Conservation (phyloP, 352 stramenopile genomes). For the Pythium sp. region DNA sequence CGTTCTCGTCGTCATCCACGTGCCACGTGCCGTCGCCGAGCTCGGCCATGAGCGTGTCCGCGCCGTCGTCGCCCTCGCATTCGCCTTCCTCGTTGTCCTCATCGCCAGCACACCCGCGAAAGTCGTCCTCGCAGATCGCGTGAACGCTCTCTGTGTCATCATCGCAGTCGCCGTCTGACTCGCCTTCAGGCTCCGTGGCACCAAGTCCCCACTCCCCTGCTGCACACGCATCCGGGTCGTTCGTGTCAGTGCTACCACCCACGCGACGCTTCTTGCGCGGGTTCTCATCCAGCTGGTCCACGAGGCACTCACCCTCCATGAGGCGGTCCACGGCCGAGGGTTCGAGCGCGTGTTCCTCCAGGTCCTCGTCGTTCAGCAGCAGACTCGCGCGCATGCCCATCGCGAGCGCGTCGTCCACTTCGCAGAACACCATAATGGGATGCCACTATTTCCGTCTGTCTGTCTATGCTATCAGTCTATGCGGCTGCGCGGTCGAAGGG, state of each 20-base stretch:
- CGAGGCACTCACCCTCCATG: conserved; percentile 42
- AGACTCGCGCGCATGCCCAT: conserved; percentile 12
- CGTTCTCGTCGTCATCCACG: conserved; percentile 30
- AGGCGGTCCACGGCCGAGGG: conserved; percentile 33
- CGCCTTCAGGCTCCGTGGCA: conserved; percentile 17
- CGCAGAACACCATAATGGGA: conserved; percentile 12
- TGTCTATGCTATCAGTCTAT: no score
- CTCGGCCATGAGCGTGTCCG: conserved; percentile 33
- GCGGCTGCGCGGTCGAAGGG: not conserved
- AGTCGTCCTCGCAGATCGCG: conserved; percentile 25
- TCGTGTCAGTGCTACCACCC: conserved; percentile 8
- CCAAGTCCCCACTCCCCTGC: not conserved
- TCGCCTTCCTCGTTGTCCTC: conserved; percentile 28
- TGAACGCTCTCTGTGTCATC: conserved; percentile 26
- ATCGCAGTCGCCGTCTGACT: not conserved
- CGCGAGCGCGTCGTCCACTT: conserved; percentile 15
- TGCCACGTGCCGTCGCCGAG: conserved; percentile 28
- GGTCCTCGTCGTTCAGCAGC: conserved; percentile 30
- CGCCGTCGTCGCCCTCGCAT: conserved; percentile 28
- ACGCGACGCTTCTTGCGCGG: conserved; percentile 26
- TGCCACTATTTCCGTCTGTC: no score
- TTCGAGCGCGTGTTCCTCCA: conserved; percentile 33
- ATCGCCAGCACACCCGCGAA: not conserved
- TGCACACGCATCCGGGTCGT: not conserved
- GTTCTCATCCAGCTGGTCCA: conserved; percentile 33